Evolutionary conservation across 169 alveolate species (phyloP).

Genomic region (Plasmodium gonderi): DNA sequence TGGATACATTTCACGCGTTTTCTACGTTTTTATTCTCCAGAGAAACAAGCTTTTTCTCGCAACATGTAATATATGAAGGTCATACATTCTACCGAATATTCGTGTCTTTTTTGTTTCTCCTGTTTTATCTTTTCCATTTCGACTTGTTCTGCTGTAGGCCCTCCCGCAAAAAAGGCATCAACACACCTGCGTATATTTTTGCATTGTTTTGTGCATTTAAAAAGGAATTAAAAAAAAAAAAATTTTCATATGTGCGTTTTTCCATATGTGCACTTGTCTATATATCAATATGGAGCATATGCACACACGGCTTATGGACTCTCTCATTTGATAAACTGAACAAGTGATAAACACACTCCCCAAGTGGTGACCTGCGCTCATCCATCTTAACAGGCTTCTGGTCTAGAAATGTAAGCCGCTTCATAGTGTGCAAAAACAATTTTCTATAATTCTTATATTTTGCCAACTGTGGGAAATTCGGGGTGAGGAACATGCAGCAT

Average conservation of each 20-base stretch:
- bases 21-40: no score
- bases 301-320: no score
- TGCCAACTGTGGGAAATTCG: slow-evolving; percentile 9
- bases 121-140: slow-evolving; percentile 47
- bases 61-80: not conserved
- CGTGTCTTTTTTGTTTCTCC: slow-evolving; percentile 37
- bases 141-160: slow-evolving; percentile 27
- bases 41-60: not conserved
- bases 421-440: slow-evolving; percentile 39
- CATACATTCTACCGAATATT: slow-evolving; percentile 60
- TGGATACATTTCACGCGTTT: not conserved
- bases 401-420: slow-evolving; percentile 48
- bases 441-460: slow-evolving; percentile 54
- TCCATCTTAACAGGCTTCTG: slow-evolving; percentile 53
- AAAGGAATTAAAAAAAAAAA: not conserved
- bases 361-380: slow-evolving; percentile 46
- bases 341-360: not conserved
- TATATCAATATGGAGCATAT: no score
- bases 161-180: slow-evolving; percentile 63
- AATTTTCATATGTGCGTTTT: not conserved
- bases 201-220: not conserved
- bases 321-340: not conserved
- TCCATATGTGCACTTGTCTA: slow-evolving; percentile 12
- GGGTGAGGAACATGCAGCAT: not conserved
- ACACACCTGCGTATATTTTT: slow-evolving; percentile 33